These are phyloP conservation scores for Citropsis articulata DNA, from an alignment of 345 rosid genomes.

Conservation along the genomic window DNA sequence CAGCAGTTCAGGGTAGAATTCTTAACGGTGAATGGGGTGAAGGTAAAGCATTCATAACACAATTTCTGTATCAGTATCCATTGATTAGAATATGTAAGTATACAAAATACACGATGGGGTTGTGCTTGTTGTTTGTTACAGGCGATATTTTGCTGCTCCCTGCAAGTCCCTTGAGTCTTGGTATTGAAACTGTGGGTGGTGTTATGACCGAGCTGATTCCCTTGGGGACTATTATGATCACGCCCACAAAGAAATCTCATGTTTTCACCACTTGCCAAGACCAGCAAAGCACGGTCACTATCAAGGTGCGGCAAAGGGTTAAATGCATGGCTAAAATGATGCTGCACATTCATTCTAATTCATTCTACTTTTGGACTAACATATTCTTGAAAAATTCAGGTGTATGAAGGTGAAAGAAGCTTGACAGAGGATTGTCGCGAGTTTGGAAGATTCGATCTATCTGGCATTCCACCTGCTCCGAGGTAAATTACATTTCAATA, in stretches of 20 bases:
- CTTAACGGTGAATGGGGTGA: conserved; percentile 49
- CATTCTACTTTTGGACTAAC: background rate
- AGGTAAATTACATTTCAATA: conserved; percentile 24
- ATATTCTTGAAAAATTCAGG: conserved; percentile 17
- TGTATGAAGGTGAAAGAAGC: conserved; percentile 51
- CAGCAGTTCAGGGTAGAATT: conserved; percentile 55
- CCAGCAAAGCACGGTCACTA: conserved; percentile 23
- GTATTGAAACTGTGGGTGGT: conserved; percentile 37
- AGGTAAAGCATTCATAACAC: conserved; percentile 7
- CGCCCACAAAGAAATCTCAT: conserved; percentile 46
- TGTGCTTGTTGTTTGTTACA: conserved; percentile 12
- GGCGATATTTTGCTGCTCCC: conserved; percentile 39
- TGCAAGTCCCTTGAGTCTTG: conserved; percentile 45
- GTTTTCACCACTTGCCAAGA: conserved; percentile 33
- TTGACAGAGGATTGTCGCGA: conserved; percentile 10
- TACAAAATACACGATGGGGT: background rate
- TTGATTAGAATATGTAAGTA: background rate
- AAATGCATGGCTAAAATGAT: background rate
- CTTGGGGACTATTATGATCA: conserved; percentile 30
- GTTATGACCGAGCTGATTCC: conserved; percentile 39
- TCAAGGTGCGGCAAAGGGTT: conserved; percentile 28
- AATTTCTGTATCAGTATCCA: background rate
- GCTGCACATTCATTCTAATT: background rate
- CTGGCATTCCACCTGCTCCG: conserved; percentile 57
- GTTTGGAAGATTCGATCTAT: conserved; percentile 6